Percentiles rank a stretch among this genome's conserved stretches.
phyloP scores from a whole-genome alignment of 208 protist species.

The Phytomonas serpens region DNA sequence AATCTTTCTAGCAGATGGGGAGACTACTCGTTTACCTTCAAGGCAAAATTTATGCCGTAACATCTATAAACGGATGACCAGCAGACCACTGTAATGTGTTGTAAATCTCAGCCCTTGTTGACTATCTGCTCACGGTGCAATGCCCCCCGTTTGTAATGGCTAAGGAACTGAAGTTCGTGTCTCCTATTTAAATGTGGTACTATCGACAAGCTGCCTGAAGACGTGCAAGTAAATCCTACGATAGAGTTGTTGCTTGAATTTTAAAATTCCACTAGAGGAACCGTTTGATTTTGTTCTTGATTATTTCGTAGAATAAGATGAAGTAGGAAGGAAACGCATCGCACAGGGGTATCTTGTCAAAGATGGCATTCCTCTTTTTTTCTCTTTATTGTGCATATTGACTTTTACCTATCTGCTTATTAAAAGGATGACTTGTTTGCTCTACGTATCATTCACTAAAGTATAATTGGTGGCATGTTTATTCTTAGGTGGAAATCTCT shows the following conservation, averaged over 20 bases:
- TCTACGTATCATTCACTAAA: not conserved
- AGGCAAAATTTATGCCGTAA: not conserved
- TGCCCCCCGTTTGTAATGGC: not conserved
- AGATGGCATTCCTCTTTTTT: not conserved
- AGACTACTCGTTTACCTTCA: not conserved
- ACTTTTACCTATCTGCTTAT: not conserved
- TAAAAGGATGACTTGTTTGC: not conserved
- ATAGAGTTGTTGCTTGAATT: not conserved
- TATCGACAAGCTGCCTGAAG: not conserved
- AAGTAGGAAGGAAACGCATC: too few relatives aligned
- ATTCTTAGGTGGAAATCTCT: not conserved
- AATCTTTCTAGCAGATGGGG: not conserved
- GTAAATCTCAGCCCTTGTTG: not conserved
- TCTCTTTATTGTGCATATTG: not conserved
- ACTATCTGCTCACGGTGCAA: not conserved
- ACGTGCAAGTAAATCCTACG: not conserved
- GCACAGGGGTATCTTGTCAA: too few relatives aligned
- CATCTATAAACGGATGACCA: not conserved
- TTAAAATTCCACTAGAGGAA: not conserved
- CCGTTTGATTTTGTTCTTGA: too few relatives aligned
- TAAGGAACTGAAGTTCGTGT: not conserved
- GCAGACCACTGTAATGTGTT: not conserved
- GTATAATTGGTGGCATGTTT: not conserved
- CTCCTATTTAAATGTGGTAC: not conserved
- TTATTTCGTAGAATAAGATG: too few relatives aligned